phyloP scores from a whole-genome alignment of 257 asterid species.

The Gardenia jasminoides region DNA sequence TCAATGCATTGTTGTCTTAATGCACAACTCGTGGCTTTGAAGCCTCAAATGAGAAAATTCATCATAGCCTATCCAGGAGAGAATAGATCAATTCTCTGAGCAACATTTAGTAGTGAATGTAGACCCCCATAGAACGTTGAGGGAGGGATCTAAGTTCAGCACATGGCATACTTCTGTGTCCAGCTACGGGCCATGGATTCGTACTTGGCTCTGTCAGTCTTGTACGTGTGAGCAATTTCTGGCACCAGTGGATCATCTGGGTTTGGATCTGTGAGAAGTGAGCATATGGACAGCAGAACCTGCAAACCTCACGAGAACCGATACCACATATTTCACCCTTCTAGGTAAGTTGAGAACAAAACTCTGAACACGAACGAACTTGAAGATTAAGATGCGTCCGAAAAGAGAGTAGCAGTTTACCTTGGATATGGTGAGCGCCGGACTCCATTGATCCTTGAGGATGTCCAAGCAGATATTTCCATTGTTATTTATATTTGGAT shows the following conservation, averaged over 20 bases:
- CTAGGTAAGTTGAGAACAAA: neutral
- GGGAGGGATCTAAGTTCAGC: constrained; percentile 20
- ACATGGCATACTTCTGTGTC: constrained; percentile 90
- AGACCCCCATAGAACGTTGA: neutral
- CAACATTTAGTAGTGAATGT: neutral
- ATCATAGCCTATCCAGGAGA: neutral
- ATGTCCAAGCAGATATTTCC: constrained; percentile 85
- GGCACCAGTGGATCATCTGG: constrained; percentile 93
- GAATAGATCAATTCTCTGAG: neutral
- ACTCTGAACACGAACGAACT: neutral
- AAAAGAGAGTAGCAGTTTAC: constrained; percentile 18
- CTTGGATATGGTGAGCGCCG: constrained; percentile 95
- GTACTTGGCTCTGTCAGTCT: constrained; percentile 60
- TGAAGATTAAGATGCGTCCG: neutral
- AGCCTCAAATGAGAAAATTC: neutral
- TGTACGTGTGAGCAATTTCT: constrained; percentile 80
- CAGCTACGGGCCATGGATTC: constrained; percentile 79
- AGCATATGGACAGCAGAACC: constrained; percentile 86
- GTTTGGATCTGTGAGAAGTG: constrained; percentile 81
- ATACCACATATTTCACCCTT: neutral
- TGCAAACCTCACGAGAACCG: constrained; percentile 10
- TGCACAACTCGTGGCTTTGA: neutral
- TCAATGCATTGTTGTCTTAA: neutral
- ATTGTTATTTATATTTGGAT: constrained; percentile 85
- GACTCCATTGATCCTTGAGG: constrained; percentile 94